phyloP scores from a whole-genome alignment of 352 stramenopile genomes.

The Phytophthora cryptogea region DNA sequence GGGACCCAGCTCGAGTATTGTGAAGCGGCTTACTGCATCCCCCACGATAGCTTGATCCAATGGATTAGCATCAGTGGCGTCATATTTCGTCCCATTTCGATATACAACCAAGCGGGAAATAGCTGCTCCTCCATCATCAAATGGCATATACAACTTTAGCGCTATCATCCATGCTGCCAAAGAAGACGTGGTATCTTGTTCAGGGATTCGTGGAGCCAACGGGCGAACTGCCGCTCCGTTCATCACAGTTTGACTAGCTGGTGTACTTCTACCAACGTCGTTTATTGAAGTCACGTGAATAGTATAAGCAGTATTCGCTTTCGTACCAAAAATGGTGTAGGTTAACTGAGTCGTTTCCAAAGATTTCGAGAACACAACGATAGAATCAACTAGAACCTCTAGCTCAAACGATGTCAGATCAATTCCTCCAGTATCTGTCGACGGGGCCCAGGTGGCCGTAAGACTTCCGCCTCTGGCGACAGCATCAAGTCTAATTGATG shows the following conservation, averaged over 20 bases:
- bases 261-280: conserved; percentile 23
- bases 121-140: conserved; percentile 45
- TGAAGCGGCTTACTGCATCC: conserved; percentile 10
- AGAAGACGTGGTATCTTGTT: conserved; percentile 13
- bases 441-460: conserved; percentile 31
- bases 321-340: conserved; percentile 28
- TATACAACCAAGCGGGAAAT: conserved; percentile 45
- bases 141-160: conserved; percentile 38
- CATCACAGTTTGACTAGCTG: conserved; percentile 7
- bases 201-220: conserved; percentile 28
- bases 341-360: conserved; percentile 7
- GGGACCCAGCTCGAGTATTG: conserved; percentile 26
- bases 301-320: conserved; percentile 35
- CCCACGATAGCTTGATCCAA: conserved; percentile 14
- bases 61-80: conserved; percentile 11
- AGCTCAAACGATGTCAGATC: conserved; percentile 31
- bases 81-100: conserved; percentile 41
- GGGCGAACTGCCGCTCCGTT: conserved; percentile 38
- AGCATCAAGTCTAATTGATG: conserved; percentile 15
- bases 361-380: conserved; percentile 4
- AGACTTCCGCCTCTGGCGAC: conserved; percentile 37
- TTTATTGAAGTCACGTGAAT: conserved; percentile 37
- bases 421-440: conserved; percentile 46
- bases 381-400: conserved; percentile 10
- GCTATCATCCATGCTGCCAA: conserved; percentile 37